Conservation (phyloP, 768 basidiomycete species). For the Leccinum barrowsii region DNA sequence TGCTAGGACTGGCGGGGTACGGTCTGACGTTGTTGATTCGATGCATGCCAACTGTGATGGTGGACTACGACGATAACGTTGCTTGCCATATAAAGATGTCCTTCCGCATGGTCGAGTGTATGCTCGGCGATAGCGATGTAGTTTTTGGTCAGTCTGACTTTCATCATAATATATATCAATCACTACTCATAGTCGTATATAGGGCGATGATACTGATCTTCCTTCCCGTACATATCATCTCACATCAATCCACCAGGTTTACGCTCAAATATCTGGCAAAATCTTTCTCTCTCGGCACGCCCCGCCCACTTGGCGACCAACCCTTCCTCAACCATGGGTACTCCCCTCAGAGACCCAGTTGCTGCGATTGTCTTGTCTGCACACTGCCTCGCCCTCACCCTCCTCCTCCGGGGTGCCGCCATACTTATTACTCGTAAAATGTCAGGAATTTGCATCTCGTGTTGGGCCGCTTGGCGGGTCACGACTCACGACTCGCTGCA, state of each 20-base stretch:
- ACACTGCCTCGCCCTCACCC: slow-evolving; percentile 2
- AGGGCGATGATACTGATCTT: too few species aligned
- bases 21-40: too few species aligned
- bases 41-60: too few species aligned
- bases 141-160: not conserved
- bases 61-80: too few species aligned
- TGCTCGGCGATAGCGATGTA: not conserved
- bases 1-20: too few species aligned
- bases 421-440: slow-evolving; percentile 24
- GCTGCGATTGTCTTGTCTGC: slow-evolving; percentile 9
- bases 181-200: not conserved
- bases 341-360: slow-evolving; percentile 17
- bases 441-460: slow-evolving; percentile 21
- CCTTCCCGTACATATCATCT: too few species aligned
- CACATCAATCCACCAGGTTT: too few species aligned
- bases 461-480: slow-evolving; percentile 14
- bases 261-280: slow-evolving; percentile 7
- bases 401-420: slow-evolving; percentile 7
- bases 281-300: slow-evolving; percentile 39
- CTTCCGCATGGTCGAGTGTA: too few species aligned
- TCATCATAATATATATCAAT: not conserved
- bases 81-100: too few species aligned
- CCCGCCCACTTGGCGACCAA: slow-evolving; percentile 41
- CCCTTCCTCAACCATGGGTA: slow-evolving; percentile 15
- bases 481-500: not conserved